Percentiles rank a stretch among this genome's conserved stretches.
Conservation (phyloP, 805 yeast species). For the Teunomyces pallodes region DNA sequence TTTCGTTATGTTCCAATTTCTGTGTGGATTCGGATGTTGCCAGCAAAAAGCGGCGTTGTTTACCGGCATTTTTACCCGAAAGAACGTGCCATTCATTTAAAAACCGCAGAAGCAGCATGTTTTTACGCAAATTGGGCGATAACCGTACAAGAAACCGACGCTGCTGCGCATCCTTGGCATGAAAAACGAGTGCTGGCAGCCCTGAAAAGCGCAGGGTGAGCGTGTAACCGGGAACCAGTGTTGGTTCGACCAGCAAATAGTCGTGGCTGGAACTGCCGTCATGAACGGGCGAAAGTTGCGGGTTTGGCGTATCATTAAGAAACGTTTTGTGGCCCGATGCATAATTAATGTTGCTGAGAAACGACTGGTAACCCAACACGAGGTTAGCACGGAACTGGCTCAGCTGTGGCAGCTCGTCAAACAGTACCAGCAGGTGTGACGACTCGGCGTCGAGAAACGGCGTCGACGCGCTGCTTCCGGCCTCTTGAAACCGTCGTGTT, state of each 20-base stretch:
- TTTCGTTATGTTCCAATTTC: not conserved
- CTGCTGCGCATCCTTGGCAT: conserved; percentile 15
- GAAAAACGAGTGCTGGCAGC: conserved; percentile 13
- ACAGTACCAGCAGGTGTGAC: conserved; percentile 6
- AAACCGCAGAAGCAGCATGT: conserved; percentile 23
- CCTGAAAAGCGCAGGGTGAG: conserved; percentile 17
- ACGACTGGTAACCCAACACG: conserved; percentile 19
- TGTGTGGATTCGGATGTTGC: too few species aligned
- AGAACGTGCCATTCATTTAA: conserved; percentile 36
- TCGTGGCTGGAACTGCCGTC: conserved; percentile 10
- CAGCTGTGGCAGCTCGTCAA: conserved; percentile 3
- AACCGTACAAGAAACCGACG: conserved; percentile 17
- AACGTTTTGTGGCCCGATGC: conserved; percentile 18
- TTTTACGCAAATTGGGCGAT: conserved; percentile 21
- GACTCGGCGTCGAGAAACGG: not conserved
- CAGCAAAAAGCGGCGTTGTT: conserved; percentile 13
- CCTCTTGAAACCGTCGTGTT: not conserved
- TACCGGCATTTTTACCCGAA: conserved; percentile 20
- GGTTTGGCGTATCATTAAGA: conserved; percentile 11
- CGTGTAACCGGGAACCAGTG: conserved; percentile 22
- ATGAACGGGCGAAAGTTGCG: conserved; percentile 6
- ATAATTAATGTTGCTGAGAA: conserved; percentile 24
- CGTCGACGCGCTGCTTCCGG: not conserved
- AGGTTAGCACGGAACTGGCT: conserved; percentile 8
- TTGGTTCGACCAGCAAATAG: conserved; percentile 12